Conservation (phyloP, 768 basidiomycete species). For the Serendipita sp. region DNA sequence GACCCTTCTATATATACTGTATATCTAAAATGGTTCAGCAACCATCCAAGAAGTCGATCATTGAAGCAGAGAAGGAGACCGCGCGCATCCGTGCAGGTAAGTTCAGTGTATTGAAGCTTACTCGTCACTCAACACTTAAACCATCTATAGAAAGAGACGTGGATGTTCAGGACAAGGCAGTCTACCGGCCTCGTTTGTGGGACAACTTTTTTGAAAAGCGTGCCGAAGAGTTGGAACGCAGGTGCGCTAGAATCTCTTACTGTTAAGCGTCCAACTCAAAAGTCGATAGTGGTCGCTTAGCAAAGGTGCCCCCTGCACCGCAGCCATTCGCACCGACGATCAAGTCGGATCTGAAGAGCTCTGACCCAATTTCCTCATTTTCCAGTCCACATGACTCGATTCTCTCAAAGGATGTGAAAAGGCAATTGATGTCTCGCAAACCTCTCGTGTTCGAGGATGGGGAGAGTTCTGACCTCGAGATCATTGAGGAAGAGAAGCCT, state of each 20-base stretch:
- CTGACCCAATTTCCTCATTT: neutral
- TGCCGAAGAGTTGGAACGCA: neutral
- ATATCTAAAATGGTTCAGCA: neutral
- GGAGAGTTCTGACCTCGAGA: neutral
- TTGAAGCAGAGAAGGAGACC: neutral
- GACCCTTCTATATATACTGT: neutral
- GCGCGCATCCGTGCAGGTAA: slow-evolving; percentile 1
- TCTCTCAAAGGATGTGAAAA: neutral
- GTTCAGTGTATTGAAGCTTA: neutral
- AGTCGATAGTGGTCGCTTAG: neutral
- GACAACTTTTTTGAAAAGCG: neutral
- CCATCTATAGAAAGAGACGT: neutral
- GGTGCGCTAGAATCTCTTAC: neutral
- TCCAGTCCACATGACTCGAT: neutral
- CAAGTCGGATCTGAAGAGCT: neutral
- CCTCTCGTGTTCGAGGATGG: neutral
- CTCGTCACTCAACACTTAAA: neutral
- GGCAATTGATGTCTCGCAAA: neutral
- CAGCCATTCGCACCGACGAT: neutral
- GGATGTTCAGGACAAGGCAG: neutral
- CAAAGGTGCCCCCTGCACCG: neutral
- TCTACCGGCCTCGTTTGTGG: neutral
- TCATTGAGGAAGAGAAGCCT: neutral
- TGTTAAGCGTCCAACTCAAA: neutral
- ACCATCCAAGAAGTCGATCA: neutral